A percentile compares a stretch with the other conserved stretches of the same genome.
phyloP scores from a whole-genome alignment of 495 filamentous ascomycete species.

The Rusavskia elegans region DNA sequence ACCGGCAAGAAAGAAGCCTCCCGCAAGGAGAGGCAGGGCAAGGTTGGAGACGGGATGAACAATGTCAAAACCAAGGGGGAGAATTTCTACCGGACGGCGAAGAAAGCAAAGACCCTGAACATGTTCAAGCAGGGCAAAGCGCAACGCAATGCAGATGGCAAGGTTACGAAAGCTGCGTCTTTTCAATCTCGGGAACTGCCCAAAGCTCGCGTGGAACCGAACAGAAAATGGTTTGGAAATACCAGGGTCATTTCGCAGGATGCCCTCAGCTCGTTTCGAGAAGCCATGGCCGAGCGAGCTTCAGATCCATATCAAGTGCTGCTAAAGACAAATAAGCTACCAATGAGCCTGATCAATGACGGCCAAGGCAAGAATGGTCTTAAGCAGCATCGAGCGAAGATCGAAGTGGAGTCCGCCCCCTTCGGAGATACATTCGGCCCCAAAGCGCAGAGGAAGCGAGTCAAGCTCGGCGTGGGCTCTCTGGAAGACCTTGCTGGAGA shows the following conservation, averaged over 20 bases:
- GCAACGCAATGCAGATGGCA: constrained; percentile 55
- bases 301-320: constrained; percentile 86
- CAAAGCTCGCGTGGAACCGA: constrained; percentile 79
- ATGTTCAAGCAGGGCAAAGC: constrained; percentile 75
- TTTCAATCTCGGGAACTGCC: constrained; percentile 70
- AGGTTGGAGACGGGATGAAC: constrained; percentile 64
- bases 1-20: constrained; percentile 84
- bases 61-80: constrained; percentile 92
- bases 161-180: constrained; percentile 66
- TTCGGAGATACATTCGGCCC: constrained; percentile 88
- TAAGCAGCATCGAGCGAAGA: constrained; percentile 89
- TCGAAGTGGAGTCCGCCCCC: constrained; percentile 71
- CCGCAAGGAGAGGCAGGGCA: constrained; percentile 68
- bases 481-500: constrained; percentile 71
- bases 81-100: constrained; percentile 84
- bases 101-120: constrained; percentile 73
- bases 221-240: constrained; percentile 75
- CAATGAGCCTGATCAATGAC: constrained; percentile 66
- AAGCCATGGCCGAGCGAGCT: constrained; percentile 79
- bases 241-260: constrained; percentile 54
- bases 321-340: constrained; percentile 85
- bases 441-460: constrained; percentile 79
- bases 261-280: constrained; percentile 66
- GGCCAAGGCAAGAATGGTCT: constrained; percentile 54
- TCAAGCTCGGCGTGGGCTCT: constrained; percentile 68